Evolutionary conservation across 768 basidiomycete genomes (phyloP), one percentile per base, ranked within the genome.

Genomic region (Lactarius sp.): DNA sequence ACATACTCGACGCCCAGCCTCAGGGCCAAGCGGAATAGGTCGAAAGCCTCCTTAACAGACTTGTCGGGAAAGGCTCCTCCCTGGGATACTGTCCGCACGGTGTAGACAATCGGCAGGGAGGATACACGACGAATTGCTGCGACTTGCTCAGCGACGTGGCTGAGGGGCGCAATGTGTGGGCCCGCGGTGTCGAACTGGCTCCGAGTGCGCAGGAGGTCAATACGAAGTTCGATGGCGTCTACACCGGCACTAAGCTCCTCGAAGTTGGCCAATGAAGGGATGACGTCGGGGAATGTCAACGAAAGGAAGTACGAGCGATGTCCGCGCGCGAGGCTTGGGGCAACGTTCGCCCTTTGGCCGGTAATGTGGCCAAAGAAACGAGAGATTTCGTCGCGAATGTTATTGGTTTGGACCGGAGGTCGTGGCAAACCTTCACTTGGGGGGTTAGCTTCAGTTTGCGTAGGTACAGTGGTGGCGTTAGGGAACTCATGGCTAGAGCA

Each of bases 171-270:
- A 27, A 92, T 83, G 61, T 79, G 79, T 1, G 81, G 79, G 1
- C 77, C 78, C 27, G 79, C 72, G n/a, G 76, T 71, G 53, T 80
- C 81, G 22, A 75, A 71, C 61, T 82, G 78, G 58, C 78, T 77
- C 0, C 75, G 69, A 71, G 83, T 70, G 16, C 83, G 85, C 20
- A 99, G 80, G 8, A 98, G 81, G 73, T 99, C 97, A 12, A 94
- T 94, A 10, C 96, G 86, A n/a, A 98, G 72, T 73, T 99, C 97
- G 63, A 98, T 75, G 0, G 94, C 96, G 70, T 98, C 95, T 7
- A 87, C 90, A 5, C 97, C 97, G 18, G 83, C 79, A 0, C 84
- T 84, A 63, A 99, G 74, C 50, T 88, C 83, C 22, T 90, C 84
- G 47, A 98, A 81, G 56, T 83, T 73, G 16, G 79, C 73, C 47